Evolutionary conservation across 495 filamentous ascomycete species (phyloP), one percentile per base, ranked within the genome.

Genomic region (Evansstolkia leycettana): DNA sequence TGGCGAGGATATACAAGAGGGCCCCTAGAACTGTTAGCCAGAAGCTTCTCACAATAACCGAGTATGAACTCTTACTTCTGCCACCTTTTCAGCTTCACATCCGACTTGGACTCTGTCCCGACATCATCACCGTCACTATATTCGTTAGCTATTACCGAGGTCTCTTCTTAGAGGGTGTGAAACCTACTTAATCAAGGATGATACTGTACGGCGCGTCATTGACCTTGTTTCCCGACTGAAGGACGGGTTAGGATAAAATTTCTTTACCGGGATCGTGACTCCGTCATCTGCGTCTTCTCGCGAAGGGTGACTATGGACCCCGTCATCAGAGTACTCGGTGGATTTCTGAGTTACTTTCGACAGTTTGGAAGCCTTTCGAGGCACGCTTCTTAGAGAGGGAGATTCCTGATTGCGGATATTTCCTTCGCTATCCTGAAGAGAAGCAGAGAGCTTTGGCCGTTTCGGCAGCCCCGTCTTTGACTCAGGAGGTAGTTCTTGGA

Each of bases 1-100:
- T 59, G 62, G 23, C 60, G 61, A 4, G 84, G 82, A 48, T 80
- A 90, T 1, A 80, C 64, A 13, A 96, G 60, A 8, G 86, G 67
- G 15, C 72, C 72, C 5, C 11, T n/a, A 23, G 20, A 5, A n/a
- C 20, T 9, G 17, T 31, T 7, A n/a, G 27, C 10, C 6, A 26
- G 11, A 26, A 11, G 24, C 7, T 26, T 26, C 28, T 57, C 58
- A 62, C n/a, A 18, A 34, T 25, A 37, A 26, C 6, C 28, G 15
- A 12, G 15, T 5, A 9, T 5, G 5, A n/a, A 30, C 11, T 30
- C 33, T 30, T 27, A 50, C 44, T 29, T 41, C 19, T 48, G 17
- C 62, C 58, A 63, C 14, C 50, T 54, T 11, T 41, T 31, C 6
- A n/a, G 17, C 26, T 33, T 47, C 33, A 11, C 48, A 34, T 41